Base-by-base conservation (phyloP, 202 grass and related monocot species). In the Carex arenaria region DNA sequence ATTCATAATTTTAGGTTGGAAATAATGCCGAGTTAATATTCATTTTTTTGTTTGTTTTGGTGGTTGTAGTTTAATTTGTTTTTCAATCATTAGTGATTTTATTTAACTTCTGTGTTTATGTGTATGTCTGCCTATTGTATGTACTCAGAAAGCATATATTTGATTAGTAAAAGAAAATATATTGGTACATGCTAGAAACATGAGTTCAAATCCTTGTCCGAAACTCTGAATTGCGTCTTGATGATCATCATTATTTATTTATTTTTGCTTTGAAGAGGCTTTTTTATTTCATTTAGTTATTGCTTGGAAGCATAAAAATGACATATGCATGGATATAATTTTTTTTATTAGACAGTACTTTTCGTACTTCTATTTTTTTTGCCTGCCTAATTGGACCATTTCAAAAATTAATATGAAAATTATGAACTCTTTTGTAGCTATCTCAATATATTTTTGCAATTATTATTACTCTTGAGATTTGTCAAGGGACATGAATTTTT, bases 11-110 rank as follows among this genome's bases (percentile, higher is more conserved):
- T 82, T 79, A 87, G 72, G 54, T 86, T 79, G 68, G 81, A 67
- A 90, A 91, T 90, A 90, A 89, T 83, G 83, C 51, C 61, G 75
- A 92, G 86, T 82, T 92, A 89, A 86, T 78, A 77, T 85, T 92
- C 83, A 74, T 89, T 97, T 85, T 71, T 72, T 81, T 26, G 80
- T 20, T 31, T 57, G 73, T 78, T 64, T 56, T 38, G 26, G 14
- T 87, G 61, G 10, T 62, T 19, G 49, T 51, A 52, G 62, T 57
- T 82, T 69, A 19, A 82, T 69, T 82, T 66, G 62, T 82, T 69
- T 57, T 64, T 69, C 18, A 19, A 68, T 67, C 32, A 30, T 67
- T 55, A 66, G 80, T 67, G 62, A 54, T 67, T 64, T 47, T 10
- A 28, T 66, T 81, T 64, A 62, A 65, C 80, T 53, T 52, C 15